Percentiles rank a stretch among this genome's conserved stretches.
Evolutionary conservation across 345 rosid genomes (phyloP).

Genomic region (Brassica nigra): DNA sequence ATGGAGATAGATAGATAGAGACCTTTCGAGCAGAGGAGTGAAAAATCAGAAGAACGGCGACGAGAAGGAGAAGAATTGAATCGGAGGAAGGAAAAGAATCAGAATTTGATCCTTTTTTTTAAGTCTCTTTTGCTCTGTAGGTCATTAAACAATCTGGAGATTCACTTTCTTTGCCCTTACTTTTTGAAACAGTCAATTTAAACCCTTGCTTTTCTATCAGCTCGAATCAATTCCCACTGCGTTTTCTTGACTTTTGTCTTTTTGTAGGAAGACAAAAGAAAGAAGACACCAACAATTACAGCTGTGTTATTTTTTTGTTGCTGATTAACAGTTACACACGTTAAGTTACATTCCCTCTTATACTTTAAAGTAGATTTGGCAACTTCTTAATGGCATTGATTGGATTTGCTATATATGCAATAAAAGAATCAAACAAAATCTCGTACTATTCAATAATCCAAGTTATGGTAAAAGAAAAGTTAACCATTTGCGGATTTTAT

Average conservation of each 20-base stretch:
- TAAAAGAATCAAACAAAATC: not conserved
- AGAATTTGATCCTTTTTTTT: conserved; percentile 21
- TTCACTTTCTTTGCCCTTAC: conserved; percentile 16
- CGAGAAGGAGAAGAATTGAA: conserved; percentile 16
- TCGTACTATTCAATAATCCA: not conserved
- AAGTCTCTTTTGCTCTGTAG: conserved; percentile 16
- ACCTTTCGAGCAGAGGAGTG: conserved; percentile 44
- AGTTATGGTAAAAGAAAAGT: not conserved
- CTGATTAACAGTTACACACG: not conserved
- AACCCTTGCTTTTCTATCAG: not conserved
- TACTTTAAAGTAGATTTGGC: not conserved
- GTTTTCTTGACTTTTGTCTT: not conserved
- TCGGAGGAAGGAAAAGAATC: conserved; percentile 24
- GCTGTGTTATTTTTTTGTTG: not conserved
- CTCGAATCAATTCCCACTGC: conserved; percentile 19
- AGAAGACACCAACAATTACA: not conserved
- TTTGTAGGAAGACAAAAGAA: not conserved
- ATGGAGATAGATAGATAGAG: not conserved
- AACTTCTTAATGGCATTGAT: not conserved
- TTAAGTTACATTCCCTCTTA: not conserved
- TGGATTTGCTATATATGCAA: not conserved
- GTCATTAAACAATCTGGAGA: conserved; percentile 7
- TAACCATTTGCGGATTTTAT: not conserved
- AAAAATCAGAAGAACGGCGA: conserved; percentile 41
- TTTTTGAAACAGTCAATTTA: conserved; percentile 22